phyloP scores from a whole-genome alignment of 73 alveolate species.

The Tetrahymena malaccensis region DNA sequence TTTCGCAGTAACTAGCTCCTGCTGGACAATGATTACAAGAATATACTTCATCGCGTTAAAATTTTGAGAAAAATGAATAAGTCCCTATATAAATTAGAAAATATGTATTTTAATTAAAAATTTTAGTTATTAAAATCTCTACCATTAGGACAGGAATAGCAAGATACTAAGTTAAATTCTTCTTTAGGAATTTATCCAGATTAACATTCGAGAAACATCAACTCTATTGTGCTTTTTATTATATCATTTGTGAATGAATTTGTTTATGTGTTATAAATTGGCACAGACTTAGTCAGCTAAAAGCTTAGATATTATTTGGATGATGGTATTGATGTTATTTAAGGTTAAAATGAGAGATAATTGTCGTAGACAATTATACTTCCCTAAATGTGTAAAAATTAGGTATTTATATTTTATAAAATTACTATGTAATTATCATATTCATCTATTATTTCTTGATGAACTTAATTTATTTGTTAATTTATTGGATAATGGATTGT shows the following conservation, averaged over 20 bases:
- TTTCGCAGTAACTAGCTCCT: background rate
- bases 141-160: background rate
- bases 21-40: background rate
- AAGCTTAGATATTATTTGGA: background rate
- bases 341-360: background rate
- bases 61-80: background rate
- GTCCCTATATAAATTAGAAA: background rate
- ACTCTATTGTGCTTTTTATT: background rate
- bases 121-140: background rate
- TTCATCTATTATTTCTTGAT: background rate
- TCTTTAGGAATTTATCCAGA: background rate
- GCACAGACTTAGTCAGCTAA: background rate
- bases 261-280: background rate
- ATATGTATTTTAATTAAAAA: background rate
- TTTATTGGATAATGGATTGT: background rate
- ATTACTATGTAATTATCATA: background rate
- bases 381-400: background rate
- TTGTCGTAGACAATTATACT: background rate
- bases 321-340: background rate
- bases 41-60: background rate
- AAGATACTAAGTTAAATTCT: background rate
- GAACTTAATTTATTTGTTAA: background rate
- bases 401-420: background rate
- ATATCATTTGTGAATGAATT: background rate
- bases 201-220: background rate